These are phyloP conservation scores for Penstemon davidsonii DNA, from an alignment of 257 asterid genomes.

Conservation along the genomic window DNA sequence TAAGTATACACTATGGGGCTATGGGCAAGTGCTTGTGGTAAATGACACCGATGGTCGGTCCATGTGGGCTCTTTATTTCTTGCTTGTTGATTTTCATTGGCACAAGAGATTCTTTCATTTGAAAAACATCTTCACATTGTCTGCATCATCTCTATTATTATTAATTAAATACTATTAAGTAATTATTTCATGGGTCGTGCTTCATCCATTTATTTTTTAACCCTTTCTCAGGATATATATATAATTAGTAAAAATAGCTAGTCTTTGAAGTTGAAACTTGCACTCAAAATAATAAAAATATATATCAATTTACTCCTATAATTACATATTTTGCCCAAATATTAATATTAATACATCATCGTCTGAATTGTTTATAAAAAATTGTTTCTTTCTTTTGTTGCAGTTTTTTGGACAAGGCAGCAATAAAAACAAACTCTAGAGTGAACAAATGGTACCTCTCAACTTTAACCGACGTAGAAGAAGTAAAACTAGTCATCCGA, in stretches of 20 bases:
- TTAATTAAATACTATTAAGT: neutral
- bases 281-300: neutral
- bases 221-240: neutral
- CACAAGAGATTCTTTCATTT: conserved; percentile 2
- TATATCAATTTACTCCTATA: neutral
- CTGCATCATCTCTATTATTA: neutral
- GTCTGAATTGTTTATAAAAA: neutral
- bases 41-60: conserved; percentile 4
- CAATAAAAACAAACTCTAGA: conserved; percentile 45
- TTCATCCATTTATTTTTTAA: neutral
- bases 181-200: neutral
- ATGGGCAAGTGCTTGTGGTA: conserved; percentile 6
- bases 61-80: conserved; percentile 25
- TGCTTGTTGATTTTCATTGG: conserved; percentile 4
- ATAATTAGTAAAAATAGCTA: neutral
- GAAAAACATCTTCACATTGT: conserved; percentile 22
- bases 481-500: conserved; percentile 66
- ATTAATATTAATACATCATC: neutral
- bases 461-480: conserved; percentile 82
- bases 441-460: conserved; percentile 60
- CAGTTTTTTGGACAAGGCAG: conserved; percentile 77
- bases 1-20: neutral
- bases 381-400: neutral
- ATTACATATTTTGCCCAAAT: neutral
- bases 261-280: too few species aligned